These are phyloP conservation scores for Naganishia vaughanmartiniae DNA, from an alignment of 768 basidiomycete species.

Conservation along the genomic window DNA sequence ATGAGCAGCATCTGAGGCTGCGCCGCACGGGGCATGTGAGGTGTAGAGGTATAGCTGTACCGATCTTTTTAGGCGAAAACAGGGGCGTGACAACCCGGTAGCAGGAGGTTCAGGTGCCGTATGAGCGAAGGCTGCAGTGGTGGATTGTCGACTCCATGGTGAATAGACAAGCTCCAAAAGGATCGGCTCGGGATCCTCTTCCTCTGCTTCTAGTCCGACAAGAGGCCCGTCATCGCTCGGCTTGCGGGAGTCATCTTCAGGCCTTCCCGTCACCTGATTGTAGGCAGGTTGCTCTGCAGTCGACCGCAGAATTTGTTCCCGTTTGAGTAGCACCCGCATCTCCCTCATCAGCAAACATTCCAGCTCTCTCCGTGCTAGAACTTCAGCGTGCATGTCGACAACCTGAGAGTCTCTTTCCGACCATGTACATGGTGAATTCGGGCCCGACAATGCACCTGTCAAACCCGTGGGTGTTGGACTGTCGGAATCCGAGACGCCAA, in stretches of 20 bases:
- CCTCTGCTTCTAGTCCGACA: background rate
- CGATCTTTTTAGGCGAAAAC: background rate
- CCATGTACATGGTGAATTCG: background rate
- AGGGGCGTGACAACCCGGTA: background rate
- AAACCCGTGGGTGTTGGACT: background rate
- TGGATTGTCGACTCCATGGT: background rate
- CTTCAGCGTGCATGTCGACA: conserved; percentile 32
- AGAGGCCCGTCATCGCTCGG: background rate
- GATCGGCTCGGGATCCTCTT: background rate
- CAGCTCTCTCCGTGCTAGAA: conserved; percentile 29
- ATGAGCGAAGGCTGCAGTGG: background rate
- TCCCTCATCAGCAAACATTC: conserved; percentile 26
- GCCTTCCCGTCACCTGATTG: background rate
- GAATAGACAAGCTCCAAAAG: conserved; percentile 6
- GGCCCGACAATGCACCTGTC: background rate
- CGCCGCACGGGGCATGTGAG: conserved; percentile 32
- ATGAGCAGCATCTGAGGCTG: conserved; percentile 27
- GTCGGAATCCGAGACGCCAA: background rate
- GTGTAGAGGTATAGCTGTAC: conserved; percentile 27
- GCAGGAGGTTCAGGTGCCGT: background rate
- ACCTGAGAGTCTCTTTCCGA: conserved; percentile 14
- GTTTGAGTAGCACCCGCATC: conserved; percentile 5
- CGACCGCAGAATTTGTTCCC: background rate
- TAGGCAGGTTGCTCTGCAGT: background rate
- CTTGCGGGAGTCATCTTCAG: background rate